These are phyloP conservation scores for Triticum dicoccoides DNA, from an alignment of 176 grass and related monocot genomes.

Conservation along the genomic window DNA sequence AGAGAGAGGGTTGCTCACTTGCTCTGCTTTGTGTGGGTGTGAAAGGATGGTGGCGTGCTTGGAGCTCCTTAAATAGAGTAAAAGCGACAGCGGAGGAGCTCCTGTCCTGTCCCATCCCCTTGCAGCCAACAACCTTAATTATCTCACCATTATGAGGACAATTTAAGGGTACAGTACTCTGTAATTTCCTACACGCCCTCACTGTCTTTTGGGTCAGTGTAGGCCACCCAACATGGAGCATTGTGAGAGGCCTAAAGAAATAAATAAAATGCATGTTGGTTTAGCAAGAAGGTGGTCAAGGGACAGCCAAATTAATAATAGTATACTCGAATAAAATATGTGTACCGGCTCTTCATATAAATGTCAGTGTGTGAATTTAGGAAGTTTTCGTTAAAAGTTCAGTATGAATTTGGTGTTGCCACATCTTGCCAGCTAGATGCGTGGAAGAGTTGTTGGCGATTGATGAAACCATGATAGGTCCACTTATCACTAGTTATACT, in stretches of 20 bases:
- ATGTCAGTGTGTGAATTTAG: too few relatives aligned
- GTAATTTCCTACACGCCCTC: too few relatives aligned
- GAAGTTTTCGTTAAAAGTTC: too few relatives aligned
- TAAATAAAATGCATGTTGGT: too few relatives aligned
- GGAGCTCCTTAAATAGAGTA: conserved; percentile 21
- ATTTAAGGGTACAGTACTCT: not conserved
- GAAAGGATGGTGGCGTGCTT: not conserved
- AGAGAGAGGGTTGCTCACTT: not conserved
- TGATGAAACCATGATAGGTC: not conserved
- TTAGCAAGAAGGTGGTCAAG: too few relatives aligned
- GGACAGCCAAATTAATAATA: too few relatives aligned
- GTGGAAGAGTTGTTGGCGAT: not conserved
- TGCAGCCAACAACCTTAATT: not conserved
- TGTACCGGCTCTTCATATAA: too few relatives aligned
- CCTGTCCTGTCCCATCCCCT: not conserved
- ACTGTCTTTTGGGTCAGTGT: too few relatives aligned
- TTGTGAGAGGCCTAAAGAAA: too few relatives aligned
- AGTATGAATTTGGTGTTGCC: not conserved
- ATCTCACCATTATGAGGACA: not conserved
- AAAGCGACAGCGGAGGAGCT: not conserved
- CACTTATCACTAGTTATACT: not conserved
- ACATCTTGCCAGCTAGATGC: not conserved
- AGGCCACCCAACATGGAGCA: too few relatives aligned
- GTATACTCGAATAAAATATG: too few relatives aligned
- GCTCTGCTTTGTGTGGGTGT: not conserved